Conservation (phyloP, 306 rosid species). For the Carpinus fangiana region DNA sequence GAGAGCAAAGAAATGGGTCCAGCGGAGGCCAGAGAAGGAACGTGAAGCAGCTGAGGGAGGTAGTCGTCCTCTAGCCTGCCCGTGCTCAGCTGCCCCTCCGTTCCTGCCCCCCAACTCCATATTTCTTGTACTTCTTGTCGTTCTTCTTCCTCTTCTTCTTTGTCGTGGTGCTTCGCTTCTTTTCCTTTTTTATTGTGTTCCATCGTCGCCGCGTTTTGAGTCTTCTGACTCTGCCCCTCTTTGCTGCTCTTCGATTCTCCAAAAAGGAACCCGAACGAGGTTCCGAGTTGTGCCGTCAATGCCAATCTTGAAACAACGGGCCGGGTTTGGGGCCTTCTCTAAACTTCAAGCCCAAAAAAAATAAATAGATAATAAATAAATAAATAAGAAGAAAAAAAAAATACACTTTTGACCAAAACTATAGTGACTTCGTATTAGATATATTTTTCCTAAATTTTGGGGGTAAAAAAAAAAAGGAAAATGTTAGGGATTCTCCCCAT, state of each 20-base stretch:
- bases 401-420: too few species aligned
- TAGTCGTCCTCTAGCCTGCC: constrained; percentile 54
- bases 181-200: constrained; percentile 15
- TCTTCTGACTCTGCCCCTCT: not conserved
- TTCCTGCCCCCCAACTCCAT: constrained; percentile 99
- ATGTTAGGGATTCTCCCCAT: too few species aligned
- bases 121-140: constrained; percentile 27
- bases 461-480: too few species aligned
- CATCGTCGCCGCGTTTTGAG: not conserved
- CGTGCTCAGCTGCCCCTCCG: constrained; percentile 80
- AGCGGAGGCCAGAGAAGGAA: constrained; percentile 37
- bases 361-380: too few species aligned
- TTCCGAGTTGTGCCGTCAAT: not conserved
- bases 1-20: constrained; percentile 56
- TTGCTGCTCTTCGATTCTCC: not conserved
- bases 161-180: constrained; percentile 2
- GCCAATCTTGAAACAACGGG: not conserved
- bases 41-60: constrained; percentile 60
- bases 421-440: too few species aligned
- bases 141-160: not conserved
- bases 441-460: too few species aligned
- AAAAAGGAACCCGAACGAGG: not conserved
- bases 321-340: not conserved
- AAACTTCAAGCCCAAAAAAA: not conserved
- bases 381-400: too few species aligned